phyloP scores from a whole-genome alignment of 176 grass and related monocot species.

The Coix lacrymajobi region DNA sequence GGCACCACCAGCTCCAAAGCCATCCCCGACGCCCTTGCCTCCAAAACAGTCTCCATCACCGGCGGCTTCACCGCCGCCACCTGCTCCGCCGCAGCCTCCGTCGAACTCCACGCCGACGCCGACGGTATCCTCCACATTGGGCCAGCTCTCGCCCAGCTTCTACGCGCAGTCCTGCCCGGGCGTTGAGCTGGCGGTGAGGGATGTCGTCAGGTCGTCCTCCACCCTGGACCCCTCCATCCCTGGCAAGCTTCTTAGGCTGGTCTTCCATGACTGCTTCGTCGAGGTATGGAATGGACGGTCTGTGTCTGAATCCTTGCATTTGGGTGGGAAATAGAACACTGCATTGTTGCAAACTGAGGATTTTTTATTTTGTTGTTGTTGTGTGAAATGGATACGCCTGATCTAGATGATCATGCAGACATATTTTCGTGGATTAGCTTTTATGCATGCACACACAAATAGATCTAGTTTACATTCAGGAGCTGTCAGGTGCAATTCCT shows the following conservation, averaged over 20 bases:
- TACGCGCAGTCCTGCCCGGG: constrained; percentile 69
- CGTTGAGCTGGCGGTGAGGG: constrained; percentile 63
- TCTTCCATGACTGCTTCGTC: constrained; percentile 96
- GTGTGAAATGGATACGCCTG: neutral
- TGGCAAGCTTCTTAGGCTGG: constrained; percentile 80
- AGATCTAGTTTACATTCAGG: constrained; percentile 15
- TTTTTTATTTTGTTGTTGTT: neutral
- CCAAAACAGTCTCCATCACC: neutral
- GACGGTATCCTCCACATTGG: constrained; percentile 5
- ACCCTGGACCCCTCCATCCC: constrained; percentile 52
- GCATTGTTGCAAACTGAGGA: neutral
- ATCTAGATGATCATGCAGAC: neutral
- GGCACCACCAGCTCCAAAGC: neutral
- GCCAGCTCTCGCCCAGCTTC: constrained; percentile 59
- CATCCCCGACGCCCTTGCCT: neutral
- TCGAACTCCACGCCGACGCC: constrained; percentile 12
- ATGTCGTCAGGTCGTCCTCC: constrained; percentile 57
- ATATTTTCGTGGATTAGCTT: neutral
- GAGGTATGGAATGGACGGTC: constrained; percentile 34
- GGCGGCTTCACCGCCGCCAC: neutral
- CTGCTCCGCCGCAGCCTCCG: neutral
- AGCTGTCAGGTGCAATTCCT: neutral
- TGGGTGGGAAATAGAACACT: neutral
- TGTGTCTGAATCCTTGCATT: neutral
- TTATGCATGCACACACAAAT: neutral